These are phyloP conservation scores for Heterobasidion occidentale DNA, from an alignment of 1,284 basidiomycete species.

Conservation along the genomic window DNA sequence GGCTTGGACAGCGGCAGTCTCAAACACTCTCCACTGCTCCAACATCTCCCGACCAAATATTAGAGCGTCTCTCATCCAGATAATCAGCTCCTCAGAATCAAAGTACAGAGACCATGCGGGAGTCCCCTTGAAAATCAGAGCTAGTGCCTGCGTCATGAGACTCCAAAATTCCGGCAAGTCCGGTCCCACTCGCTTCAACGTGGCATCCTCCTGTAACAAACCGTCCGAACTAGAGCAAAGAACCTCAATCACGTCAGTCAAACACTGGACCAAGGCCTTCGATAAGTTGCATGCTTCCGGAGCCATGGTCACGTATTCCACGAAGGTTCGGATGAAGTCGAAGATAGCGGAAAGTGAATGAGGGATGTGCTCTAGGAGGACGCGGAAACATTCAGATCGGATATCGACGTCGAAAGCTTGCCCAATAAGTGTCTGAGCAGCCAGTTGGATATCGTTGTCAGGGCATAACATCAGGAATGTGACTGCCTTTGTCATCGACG, in stretches of 20 bases:
- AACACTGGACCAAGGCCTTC: constrained; percentile 81
- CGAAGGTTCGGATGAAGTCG: constrained; percentile 60
- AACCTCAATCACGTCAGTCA: constrained; percentile 86
- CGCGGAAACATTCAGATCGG: constrained; percentile 80
- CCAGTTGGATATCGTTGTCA: constrained; percentile 60
- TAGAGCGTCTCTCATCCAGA: constrained; percentile 96
- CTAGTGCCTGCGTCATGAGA: constrained; percentile 72
- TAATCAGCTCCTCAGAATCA: constrained; percentile 77
- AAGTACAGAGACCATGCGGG: constrained; percentile 77
- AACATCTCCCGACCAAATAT: constrained; percentile 86
- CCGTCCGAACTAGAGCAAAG: constrained; percentile 71
- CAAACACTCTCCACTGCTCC: constrained; percentile 72
- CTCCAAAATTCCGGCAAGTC: constrained; percentile 74
- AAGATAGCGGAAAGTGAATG: constrained; percentile 64
- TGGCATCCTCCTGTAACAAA: constrained; percentile 51
- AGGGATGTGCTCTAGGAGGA: constrained; percentile 61
- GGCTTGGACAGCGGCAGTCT: constrained; percentile 48
- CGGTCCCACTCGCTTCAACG: constrained; percentile 42
- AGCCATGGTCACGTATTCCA: constrained; percentile 48
- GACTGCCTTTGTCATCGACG: constrained; percentile 47
- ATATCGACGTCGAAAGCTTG: constrained; percentile 82
- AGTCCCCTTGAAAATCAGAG: constrained; percentile 79
- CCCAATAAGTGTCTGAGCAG: constrained; percentile 69
- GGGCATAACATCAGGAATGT: constrained; percentile 77
- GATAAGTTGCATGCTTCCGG: constrained; percentile 84